A percentile compares a stretch with the other conserved stretches of the same genome.
Conservation (phyloP, 2,329 filamentous ascomycete species). For the Chaetothyriales sp. region DNA sequence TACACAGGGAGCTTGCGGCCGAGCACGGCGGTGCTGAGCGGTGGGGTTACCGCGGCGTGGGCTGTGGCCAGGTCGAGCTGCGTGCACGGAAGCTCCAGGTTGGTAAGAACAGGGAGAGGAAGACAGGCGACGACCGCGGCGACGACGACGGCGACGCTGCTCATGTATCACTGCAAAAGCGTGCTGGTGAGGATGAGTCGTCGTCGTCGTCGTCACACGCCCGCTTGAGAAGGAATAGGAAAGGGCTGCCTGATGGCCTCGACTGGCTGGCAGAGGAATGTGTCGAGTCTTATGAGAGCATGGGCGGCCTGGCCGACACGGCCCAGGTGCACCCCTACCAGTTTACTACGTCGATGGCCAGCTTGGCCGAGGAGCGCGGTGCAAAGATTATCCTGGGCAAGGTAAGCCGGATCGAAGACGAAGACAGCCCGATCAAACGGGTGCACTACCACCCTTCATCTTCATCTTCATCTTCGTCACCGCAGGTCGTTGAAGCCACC, state of each 20-base stretch:
- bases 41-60: constrained; percentile 84
- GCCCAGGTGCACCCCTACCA: constrained; percentile 87
- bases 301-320: constrained; percentile 68
- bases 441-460: constrained; percentile 37
- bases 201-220: too few relatives aligned
- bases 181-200: constrained; percentile 32
- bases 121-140: constrained; percentile 15
- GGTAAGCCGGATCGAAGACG: constrained; percentile 51
- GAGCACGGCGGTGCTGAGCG: constrained; percentile 61
- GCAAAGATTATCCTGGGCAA: constrained; percentile 52
- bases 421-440: constrained; percentile 21
- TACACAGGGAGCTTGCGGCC: constrained; percentile 71
- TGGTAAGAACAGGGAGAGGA: constrained; percentile 9
- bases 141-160: constrained; percentile 6
- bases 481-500: constrained; percentile 40
- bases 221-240: constrained; percentile 40
- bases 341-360: constrained; percentile 74
- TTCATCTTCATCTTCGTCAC: constrained; percentile 13
- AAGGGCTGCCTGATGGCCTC: constrained; percentile 57
- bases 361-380: constrained; percentile 55
- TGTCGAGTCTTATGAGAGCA: constrained; percentile 58
- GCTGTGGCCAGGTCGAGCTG: constrained; percentile 50
- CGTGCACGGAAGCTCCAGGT: constrained; percentile 26
- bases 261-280: constrained; percentile 66
- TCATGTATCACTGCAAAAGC: constrained; percentile 37